These are phyloP conservation scores for Cucurbita pepo DNA, from an alignment of 306 rosid species.

Conservation along the genomic window DNA sequence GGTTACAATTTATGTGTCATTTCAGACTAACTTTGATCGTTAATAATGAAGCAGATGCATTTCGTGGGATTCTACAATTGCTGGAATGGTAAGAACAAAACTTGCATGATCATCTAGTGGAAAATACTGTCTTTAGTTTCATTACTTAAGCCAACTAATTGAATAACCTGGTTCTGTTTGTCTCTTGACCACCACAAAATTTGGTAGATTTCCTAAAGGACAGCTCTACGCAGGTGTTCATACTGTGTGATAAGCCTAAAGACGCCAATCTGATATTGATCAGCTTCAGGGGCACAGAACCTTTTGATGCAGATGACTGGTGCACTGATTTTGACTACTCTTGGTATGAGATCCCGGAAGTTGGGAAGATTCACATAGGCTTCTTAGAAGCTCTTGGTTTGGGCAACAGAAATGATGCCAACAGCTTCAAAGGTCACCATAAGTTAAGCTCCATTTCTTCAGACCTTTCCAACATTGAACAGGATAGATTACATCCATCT, in stretches of 20 bases:
- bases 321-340: conserved; percentile 66
- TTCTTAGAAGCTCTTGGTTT: conserved; percentile 77
- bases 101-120: not conserved
- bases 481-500: not conserved
- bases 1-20: not conserved
- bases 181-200: not conserved
- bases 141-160: not conserved
- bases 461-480: not conserved
- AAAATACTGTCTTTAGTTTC: not conserved
- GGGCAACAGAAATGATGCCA: conserved; percentile 32
- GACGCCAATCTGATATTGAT: conserved; percentile 54
- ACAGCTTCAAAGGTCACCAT: conserved; percentile 28
- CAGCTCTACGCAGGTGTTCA: conserved; percentile 44
- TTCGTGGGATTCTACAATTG: conserved; percentile 54
- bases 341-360: conserved; percentile 53
- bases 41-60: conserved; percentile 40
- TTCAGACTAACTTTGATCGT: not conserved
- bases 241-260: conserved; percentile 45
- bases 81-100: conserved; percentile 56
- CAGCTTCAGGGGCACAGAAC: conserved; percentile 73
- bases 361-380: conserved; percentile 66
- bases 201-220: conserved; percentile 39
- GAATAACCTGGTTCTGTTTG: not conserved
- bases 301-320: conserved; percentile 65
- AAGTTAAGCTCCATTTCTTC: not conserved